These are phyloP conservation scores for Xylariaceae sp. DNA, from an alignment of 2,329 filamentous ascomycete species.

Conservation along the genomic window DNA sequence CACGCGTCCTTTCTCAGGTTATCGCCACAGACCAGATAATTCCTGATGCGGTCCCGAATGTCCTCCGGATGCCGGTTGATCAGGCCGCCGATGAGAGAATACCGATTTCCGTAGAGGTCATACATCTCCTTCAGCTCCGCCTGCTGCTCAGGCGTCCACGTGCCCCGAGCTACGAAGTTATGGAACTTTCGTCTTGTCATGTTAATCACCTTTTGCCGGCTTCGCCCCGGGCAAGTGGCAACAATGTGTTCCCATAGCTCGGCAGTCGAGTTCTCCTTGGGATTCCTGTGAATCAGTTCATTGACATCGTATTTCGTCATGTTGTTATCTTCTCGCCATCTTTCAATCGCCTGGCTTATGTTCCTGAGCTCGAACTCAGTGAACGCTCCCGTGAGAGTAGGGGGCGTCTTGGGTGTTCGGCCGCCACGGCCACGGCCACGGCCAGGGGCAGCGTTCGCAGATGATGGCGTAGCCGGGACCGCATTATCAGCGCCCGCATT, in stretches of 20 bases:
- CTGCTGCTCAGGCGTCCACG: constrained; percentile 57
- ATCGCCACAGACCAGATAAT: constrained; percentile 57
- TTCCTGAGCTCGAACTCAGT: constrained; percentile 38
- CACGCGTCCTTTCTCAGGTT: constrained; percentile 50
- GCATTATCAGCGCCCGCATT: constrained; percentile 1
- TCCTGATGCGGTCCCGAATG: constrained; percentile 64
- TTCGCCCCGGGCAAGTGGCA: constrained; percentile 43
- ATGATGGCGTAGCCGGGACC: constrained; percentile 9
- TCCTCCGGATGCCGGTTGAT: constrained; percentile 62
- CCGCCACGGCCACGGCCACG: constrained; percentile 1
- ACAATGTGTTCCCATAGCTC: constrained; percentile 48
- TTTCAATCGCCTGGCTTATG: constrained; percentile 38
- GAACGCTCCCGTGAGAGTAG: constrained; percentile 35
- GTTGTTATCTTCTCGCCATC: constrained; percentile 38
- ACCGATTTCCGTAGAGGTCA: constrained; percentile 48
- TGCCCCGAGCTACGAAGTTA: constrained; percentile 55
- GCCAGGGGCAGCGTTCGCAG: too few species aligned
- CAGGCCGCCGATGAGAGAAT: constrained; percentile 55
- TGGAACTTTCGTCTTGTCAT: constrained; percentile 59
- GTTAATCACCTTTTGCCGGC: constrained; percentile 49
- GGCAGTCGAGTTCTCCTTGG: constrained; percentile 23
- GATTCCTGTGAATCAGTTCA: constrained; percentile 34
- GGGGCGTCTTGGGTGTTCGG: constrained; percentile 7
- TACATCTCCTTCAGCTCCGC: constrained; percentile 44
- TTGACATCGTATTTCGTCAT: constrained; percentile 45